Percentiles rank a stretch among this genome's conserved stretches.
These are phyloP conservation scores for Emydomyces testavorans DNA, from an alignment of 2,329 filamentous ascomycete genomes.

Conservation along the genomic window DNA sequence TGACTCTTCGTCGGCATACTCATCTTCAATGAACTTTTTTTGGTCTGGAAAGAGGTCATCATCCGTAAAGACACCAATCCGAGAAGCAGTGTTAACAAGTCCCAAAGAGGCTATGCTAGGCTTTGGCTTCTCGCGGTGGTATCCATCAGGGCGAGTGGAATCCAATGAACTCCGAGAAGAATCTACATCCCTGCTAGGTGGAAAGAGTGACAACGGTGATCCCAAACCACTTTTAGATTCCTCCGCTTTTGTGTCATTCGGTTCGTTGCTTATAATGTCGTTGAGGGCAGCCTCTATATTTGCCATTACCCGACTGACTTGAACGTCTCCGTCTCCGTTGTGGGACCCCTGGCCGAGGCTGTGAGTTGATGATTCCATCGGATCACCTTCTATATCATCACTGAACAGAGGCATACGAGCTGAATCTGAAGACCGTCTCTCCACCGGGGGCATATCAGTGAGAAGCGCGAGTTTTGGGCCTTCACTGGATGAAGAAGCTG, in stretches of 20 bases:
- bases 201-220: constrained; percentile 39
- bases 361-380: constrained; percentile 62
- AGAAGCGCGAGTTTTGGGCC: constrained; percentile 26
- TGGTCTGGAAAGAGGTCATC: constrained; percentile 81
- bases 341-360: constrained; percentile 66
- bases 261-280: constrained; percentile 77
- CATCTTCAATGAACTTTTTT: constrained; percentile 71
- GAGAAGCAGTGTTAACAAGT: constrained; percentile 73
- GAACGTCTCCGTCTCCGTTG: constrained; percentile 41
- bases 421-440: constrained; percentile 62
- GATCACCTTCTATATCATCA: constrained; percentile 61
- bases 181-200: constrained; percentile 45
- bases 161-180: constrained; percentile 56
- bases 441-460: constrained; percentile 32
- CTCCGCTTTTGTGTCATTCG: constrained; percentile 48
- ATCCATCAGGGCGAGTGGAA: constrained; percentile 34
- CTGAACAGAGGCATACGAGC: constrained; percentile 56
- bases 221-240: constrained; percentile 25
- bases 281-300: constrained; percentile 87
- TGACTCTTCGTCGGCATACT: constrained; percentile 60
- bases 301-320: constrained; percentile 71
- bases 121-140: constrained; percentile 47
- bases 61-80: constrained; percentile 84
- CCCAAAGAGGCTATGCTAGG: constrained; percentile 86
- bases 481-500: constrained; percentile 51